These are phyloP conservation scores for Sphaerulina populicola DNA, from an alignment of 2,329 filamentous ascomycete species.

Conservation along the genomic window DNA sequence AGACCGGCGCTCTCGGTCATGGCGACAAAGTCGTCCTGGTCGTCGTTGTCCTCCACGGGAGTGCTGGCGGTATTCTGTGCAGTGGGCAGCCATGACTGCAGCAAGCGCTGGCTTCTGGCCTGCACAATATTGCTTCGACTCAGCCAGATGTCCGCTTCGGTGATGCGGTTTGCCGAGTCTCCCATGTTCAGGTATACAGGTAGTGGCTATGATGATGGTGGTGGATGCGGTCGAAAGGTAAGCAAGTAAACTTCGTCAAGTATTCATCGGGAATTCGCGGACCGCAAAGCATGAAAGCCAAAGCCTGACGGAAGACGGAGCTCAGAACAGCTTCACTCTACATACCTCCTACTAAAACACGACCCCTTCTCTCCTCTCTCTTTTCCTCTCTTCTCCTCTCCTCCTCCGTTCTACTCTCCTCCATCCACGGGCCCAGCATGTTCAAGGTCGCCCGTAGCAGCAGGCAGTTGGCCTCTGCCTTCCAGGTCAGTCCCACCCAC, in stretches of 20 bases:
- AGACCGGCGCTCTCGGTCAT: conserved; percentile 15
- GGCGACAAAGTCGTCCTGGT: conserved; percentile 46
- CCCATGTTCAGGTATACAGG: conserved; percentile 1
- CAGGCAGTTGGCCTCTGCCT: conserved; percentile 68
- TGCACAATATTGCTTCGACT: conserved; percentile 47
- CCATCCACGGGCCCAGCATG: conserved; percentile 46
- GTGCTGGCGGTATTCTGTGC: conserved; percentile 19
- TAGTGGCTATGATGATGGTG: neutral
- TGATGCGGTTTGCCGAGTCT: neutral
- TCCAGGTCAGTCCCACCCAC: conserved; percentile 45
- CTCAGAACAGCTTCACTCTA: conserved; percentile 8
- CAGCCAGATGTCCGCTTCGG: conserved; percentile 43
- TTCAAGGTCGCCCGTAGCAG: conserved; percentile 72
- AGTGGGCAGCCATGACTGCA: conserved; percentile 48
- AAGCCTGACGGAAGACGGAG: conserved; percentile 9
- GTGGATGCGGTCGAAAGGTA: neutral
- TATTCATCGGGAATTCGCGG: no score
- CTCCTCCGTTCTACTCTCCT: neutral
- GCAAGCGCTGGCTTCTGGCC: conserved; percentile 46
- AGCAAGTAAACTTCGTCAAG: no score
- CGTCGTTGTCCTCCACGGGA: conserved; percentile 33
- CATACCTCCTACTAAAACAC: neutral
- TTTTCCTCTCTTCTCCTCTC: neutral
- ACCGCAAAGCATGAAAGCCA: no score
- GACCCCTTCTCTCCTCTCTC: neutral